Conservation (phyloP, 2,329 filamentous ascomycete genomes). For the Lachnellula hyalina region DNA sequence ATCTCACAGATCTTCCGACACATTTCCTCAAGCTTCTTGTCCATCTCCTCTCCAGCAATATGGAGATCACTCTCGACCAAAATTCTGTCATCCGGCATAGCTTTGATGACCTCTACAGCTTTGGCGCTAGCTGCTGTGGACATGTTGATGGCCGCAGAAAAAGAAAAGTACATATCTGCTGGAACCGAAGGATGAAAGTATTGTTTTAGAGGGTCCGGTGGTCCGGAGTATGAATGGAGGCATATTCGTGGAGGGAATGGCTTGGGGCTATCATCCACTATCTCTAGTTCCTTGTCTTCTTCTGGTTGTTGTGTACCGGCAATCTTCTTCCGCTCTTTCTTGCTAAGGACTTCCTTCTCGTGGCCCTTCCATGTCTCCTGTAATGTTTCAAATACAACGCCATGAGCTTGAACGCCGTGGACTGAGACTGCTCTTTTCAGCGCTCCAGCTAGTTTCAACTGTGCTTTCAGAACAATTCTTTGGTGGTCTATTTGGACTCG, state of each 20-base stretch:
- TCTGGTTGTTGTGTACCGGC: slow-evolving; percentile 34
- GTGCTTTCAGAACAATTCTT: slow-evolving; percentile 56
- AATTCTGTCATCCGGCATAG: slow-evolving; percentile 71
- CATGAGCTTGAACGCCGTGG: slow-evolving; percentile 56
- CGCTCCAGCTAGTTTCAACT: slow-evolving; percentile 67
- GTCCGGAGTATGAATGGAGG: slow-evolving; percentile 87
- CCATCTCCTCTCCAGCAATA: slow-evolving; percentile 75
- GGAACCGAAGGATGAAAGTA: slow-evolving; percentile 72
- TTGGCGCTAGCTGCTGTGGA: slow-evolving; percentile 43
- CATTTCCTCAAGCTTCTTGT: slow-evolving; percentile 67
- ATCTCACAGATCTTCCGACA: slow-evolving; percentile 70
- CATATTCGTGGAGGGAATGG: slow-evolving; percentile 86
- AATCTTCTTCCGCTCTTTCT: slow-evolving; percentile 49
- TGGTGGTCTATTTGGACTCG: slow-evolving; percentile 67
- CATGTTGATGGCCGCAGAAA: slow-evolving; percentile 80
- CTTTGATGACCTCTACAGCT: slow-evolving; percentile 57
- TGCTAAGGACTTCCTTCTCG: slow-evolving; percentile 57
- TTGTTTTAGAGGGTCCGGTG: slow-evolving; percentile 67
- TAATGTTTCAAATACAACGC: slow-evolving; percentile 59
- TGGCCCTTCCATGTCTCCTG: slow-evolving; percentile 64
- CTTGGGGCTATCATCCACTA: slow-evolving; percentile 35
- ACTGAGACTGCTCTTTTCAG: slow-evolving; percentile 71
- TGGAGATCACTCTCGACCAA: slow-evolving; percentile 90
- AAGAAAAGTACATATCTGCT: slow-evolving; percentile 77
- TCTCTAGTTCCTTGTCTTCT: slow-evolving; percentile 32